Conservation (phyloP, 2,329 filamentous ascomycete genomes). For the Phialocephala sp. region DNA sequence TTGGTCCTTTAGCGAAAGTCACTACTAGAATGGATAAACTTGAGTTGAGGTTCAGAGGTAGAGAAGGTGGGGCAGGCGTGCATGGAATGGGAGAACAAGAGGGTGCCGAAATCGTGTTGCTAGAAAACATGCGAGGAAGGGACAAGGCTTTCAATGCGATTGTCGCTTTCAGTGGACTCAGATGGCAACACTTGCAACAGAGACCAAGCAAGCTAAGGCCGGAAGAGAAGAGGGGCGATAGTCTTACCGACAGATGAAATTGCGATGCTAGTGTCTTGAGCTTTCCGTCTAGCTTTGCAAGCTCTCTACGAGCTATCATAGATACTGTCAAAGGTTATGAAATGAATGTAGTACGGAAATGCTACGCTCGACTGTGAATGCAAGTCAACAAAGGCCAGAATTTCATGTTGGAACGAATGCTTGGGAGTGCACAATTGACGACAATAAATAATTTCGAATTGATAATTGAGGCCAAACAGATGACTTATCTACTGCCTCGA, state of each 20-base stretch:
- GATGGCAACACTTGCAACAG: constrained; percentile 43
- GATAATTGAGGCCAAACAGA: no score
- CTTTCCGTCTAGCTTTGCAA: no score
- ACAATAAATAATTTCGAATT: no score
- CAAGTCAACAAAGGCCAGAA: no score
- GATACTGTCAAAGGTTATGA: no score
- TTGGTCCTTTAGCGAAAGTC: constrained; percentile 25
- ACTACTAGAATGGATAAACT: constrained; percentile 29
- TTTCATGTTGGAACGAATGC: no score
- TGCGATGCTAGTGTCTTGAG: no score
- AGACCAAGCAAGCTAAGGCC: not conserved
- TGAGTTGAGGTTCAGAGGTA: constrained; percentile 26
- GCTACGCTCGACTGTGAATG: no score
- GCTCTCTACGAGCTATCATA: no score
- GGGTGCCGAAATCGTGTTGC: constrained; percentile 16
- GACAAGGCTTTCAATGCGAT: constrained; percentile 46
- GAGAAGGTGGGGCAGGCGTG: constrained; percentile 4
- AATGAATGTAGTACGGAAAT: no score
- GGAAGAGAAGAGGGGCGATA: not conserved
- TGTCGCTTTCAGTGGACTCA: constrained; percentile 44
- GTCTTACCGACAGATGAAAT: not conserved
- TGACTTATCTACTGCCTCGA: no score
- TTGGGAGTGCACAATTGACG: no score
- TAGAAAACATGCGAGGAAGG: constrained; percentile 41
- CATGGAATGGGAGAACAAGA: constrained; percentile 17